Base-by-base conservation (phyloP, 2,329 filamentous ascomycete species). In the Chalaropsis thielavioides region DNA sequence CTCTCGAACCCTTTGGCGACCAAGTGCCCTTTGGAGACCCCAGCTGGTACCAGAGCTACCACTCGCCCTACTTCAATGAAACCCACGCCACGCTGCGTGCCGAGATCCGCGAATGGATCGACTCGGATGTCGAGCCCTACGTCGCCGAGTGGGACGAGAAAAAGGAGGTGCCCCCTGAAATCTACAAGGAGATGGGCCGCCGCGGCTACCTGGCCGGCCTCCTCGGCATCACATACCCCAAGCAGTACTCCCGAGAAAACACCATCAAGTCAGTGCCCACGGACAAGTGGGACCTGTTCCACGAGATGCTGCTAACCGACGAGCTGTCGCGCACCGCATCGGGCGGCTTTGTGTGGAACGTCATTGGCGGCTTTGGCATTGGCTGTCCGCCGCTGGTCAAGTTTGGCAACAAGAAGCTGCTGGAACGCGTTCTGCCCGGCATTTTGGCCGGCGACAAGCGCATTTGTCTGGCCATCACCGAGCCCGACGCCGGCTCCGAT, bases 61-160 rank as follows among this genome's bases (percentile, higher is more conserved):
- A 95, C 78, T 96, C 92, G 1, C 90, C 92, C 35, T 97, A 96
- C 82, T 95, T 88, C 82, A 96, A 96, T 77, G 87, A 96, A 76
- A 86, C 90, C 4, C 94, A 99, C 76, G 92, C 85, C 65, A 91
- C 90, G 62, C 87, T 99, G 61, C 90, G 94, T 67, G 87, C 85
- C 69, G 94, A 99, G 79, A 81, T 96, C 67, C 89, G 94, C 72
- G 83, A 91, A 79, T 99, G 92, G 92, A 84, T 99, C 65, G 89
- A 95, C 68, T 83, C 80, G 65, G 89, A 90, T 71, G 87, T 97
- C 74, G 91, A 96, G 79, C 92, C 94, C 24, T 82, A 92, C 71
- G 90, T 97, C 65, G 88, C 85, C 49, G 94, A 99, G 75, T 99
- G 94, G 94, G 94, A 99, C 71, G 94, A 97, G 80, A 89, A 87